A percentile compares a stretch with the other conserved stretches of the same genome.
phyloP scores from a whole-genome alignment of 2,329 filamentous ascomycete species.

The Chaetothyriales sp. region DNA sequence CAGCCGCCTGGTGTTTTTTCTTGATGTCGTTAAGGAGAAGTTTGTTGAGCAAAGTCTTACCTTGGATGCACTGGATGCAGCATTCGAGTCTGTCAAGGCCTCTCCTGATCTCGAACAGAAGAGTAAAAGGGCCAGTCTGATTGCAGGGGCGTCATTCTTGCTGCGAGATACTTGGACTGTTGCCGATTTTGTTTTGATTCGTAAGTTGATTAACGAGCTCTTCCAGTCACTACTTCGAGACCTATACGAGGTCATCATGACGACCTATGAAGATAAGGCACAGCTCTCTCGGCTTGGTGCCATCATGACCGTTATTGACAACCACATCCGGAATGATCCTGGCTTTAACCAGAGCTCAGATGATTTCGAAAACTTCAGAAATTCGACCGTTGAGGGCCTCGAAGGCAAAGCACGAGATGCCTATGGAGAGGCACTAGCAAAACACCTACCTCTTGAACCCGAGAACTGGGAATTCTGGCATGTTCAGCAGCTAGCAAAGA shows the following conservation, averaged over 20 bases:
- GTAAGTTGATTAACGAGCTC: slow-evolving; percentile 57
- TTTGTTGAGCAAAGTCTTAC: slow-evolving; percentile 72
- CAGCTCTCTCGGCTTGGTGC: slow-evolving; percentile 54
- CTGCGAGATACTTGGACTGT: slow-evolving; percentile 55
- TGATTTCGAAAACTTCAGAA: slow-evolving; percentile 57
- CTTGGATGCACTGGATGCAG: slow-evolving; percentile 66
- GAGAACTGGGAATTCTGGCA: slow-evolving; percentile 84
- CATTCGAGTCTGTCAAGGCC: slow-evolving; percentile 70
- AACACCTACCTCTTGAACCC: slow-evolving; percentile 64
- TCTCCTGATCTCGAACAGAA: slow-evolving; percentile 49
- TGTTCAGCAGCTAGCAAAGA: slow-evolving; percentile 76
- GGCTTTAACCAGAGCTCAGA: slow-evolving; percentile 58
- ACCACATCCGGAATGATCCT: slow-evolving; percentile 67
- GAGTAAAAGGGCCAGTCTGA: slow-evolving; percentile 39
- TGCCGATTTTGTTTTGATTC: slow-evolving; percentile 56
- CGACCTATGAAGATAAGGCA: slow-evolving; percentile 78
- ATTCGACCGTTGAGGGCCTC: slow-evolving; percentile 59
- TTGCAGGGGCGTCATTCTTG: slow-evolving; percentile 29
- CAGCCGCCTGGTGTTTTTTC: slow-evolving; percentile 62
- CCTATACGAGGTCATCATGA: slow-evolving; percentile 73
- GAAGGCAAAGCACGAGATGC: slow-evolving; percentile 61
- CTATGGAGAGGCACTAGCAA: slow-evolving; percentile 66
- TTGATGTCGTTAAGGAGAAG: slow-evolving; percentile 75
- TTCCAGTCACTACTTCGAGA: slow-evolving; percentile 77
- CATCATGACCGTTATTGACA: slow-evolving; percentile 66